These are phyloP conservation scores for Corchorus capsularis DNA, from an alignment of 345 rosid species.

Conservation along the genomic window DNA sequence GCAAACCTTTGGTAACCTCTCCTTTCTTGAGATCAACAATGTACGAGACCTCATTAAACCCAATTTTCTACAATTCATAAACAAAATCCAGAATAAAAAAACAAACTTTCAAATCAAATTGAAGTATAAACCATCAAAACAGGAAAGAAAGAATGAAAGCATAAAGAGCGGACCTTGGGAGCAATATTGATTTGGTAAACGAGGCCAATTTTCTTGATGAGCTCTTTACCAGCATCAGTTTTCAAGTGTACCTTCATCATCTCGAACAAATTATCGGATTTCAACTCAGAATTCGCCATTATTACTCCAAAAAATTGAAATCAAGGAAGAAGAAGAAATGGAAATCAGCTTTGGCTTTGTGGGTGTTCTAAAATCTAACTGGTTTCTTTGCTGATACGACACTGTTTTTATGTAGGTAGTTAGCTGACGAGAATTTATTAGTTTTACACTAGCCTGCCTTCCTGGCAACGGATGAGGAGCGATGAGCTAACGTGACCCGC, in stretches of 20 bases:
- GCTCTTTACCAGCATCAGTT: slow-evolving; percentile 66
- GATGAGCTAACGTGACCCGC: not conserved
- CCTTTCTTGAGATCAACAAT: slow-evolving; percentile 94
- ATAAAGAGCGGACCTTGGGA: slow-evolving; percentile 60
- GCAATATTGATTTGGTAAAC: slow-evolving; percentile 91
- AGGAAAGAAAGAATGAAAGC: not conserved
- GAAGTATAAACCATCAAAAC: not conserved
- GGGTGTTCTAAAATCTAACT: not conserved
- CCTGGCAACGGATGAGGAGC: not conserved
- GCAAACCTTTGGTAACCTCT: slow-evolving; percentile 78
- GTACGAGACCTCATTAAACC: slow-evolving; percentile 74
- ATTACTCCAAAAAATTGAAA: slow-evolving; percentile 5
- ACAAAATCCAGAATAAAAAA: not conserved
- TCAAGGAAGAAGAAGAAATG: not conserved
- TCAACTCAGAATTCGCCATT: slow-evolving; percentile 62
- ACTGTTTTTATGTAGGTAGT: not conserved
- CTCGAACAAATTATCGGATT: slow-evolving; percentile 73
- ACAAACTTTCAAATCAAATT: not conserved
- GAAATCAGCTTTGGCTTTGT: not conserved
- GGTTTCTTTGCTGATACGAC: not conserved
- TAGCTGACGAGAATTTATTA: not conserved
- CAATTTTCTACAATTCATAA: slow-evolving; percentile 65
- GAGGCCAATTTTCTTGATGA: slow-evolving; percentile 71
- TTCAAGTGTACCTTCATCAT: slow-evolving; percentile 67
- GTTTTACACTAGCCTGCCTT: no score